Evolutionary conservation across 257 asterid species (phyloP), one percentile per base, ranked within the genome.

Genomic region (Nicotiana knightiana): DNA sequence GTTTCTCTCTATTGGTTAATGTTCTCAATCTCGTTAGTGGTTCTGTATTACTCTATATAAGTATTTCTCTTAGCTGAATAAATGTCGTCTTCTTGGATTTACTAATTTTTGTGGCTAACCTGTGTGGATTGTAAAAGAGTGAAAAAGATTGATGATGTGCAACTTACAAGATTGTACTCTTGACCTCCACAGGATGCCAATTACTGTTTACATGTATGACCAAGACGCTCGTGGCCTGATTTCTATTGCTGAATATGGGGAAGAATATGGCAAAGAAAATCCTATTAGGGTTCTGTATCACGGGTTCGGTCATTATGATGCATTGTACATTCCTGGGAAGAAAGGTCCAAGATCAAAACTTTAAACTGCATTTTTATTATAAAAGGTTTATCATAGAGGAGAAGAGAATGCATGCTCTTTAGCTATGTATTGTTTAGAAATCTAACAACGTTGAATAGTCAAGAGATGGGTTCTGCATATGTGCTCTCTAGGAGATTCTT

Each of bases 221-320:
- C 59, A 86, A 83, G 94, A 92, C 46, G 87, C 93, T 1, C 88
- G 92, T 51, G 97, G 97, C 68, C 88, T 96, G 87, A 93, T 96
- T 85, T 89, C 97, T 11, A 96, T 96, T 53, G 97, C 97, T 0
- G 98, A 94, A 86, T 96, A 94, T 21, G 99, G 98, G 53, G 95
- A 94, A 88, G 98, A 92, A 81, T 93, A 96, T 54, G 94, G 97
- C 17, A 94, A 90, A 82, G 95, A 92, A 30, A 85, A 90, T 76
- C 97, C 97, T 61, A 89, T 96, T 79, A 87, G 86, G 83, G 93
- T 96, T 67, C 91, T 94, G 4, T 96, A 93, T 83, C 93, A 96
- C 79, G 98, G 99, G 17, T 93, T 85, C 75, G 99, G 98, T 63
- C 99, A 96, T 84, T 94, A 94, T 57, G 99, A 96, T 85, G 94